Evolutionary conservation across 2,329 filamentous ascomycete genomes (phyloP).

Genomic region (Ophiostoma montium): DNA sequence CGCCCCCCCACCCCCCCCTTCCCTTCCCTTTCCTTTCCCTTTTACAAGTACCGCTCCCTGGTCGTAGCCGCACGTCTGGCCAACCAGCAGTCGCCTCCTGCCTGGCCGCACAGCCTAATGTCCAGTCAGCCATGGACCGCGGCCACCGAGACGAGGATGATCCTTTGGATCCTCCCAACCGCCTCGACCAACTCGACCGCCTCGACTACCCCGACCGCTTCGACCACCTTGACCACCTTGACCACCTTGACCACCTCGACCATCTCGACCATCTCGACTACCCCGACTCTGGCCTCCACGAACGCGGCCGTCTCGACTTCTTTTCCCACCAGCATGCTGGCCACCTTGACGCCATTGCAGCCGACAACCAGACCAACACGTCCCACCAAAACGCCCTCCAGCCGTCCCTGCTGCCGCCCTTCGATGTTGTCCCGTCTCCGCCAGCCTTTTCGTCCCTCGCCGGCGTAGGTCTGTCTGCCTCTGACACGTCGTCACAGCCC

Average conservation of each 20-base stretch:
- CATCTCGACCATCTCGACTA: constrained; percentile 1
- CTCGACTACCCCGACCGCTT: constrained; percentile 17
- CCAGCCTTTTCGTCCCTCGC: not conserved
- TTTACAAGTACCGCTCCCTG: not conserved
- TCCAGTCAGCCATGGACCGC: constrained; percentile 32
- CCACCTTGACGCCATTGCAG: constrained; percentile 15
- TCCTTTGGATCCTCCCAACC: constrained; percentile 14
- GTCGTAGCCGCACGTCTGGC: not conserved
- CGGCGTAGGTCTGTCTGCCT: not conserved
- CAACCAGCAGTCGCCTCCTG: not conserved
- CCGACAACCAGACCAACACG: not conserved
- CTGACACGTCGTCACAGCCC: not conserved
- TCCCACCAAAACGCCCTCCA: not conserved
- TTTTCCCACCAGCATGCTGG: constrained; percentile 5
- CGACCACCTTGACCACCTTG: constrained; percentile 13
- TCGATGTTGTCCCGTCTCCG: not conserved
- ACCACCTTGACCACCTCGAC: constrained; percentile 14
- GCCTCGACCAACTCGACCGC: constrained; percentile 15
- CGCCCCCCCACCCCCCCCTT: not conserved
- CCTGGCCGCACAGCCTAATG: constrained; percentile 20
- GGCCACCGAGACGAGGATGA: constrained; percentile 30
- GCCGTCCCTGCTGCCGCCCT: constrained; percentile 4
- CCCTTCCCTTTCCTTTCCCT: not conserved
- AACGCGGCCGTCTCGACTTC: not conserved
- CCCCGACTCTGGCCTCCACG: no score